Evolutionary conservation across 2,329 filamentous ascomycete genomes (phyloP), one percentile per base, ranked within the genome.

Genomic region (Fusarium longipes): DNA sequence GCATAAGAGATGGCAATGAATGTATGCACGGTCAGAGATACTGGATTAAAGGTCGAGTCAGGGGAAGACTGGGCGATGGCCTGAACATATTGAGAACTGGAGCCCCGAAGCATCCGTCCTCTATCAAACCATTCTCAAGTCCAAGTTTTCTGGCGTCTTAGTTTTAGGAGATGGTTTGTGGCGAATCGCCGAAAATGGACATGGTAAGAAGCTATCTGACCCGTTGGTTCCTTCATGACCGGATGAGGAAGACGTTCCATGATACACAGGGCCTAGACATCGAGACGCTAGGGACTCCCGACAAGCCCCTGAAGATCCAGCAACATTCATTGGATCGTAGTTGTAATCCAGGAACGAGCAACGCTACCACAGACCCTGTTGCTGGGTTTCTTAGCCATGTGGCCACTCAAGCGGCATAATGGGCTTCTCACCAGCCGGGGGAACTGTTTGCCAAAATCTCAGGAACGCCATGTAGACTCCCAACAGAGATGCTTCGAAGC

Each of bases 101-200:
- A 12, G 2, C 32, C 32, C 22, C 15, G 29, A 43, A 18, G 22
- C 40, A 39, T 47, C 25, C 20, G 20, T 36, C 27, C 18, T 22
- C 29, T 30, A 45, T 11, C 15, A 25, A n/a, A 25, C 8, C 15
- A 15, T 42, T 33, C 27, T 15, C 38, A 39, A 14, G 5, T n/a
- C 12, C 5, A 30, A 35, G n/a, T 32, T 29, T 11, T 17, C 15
- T 5, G 12, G 18, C n/a, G 18, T 22, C 22, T 43, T 30, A 10
- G 22, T 22, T 49, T 27, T 22, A 27, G 35, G 29, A 20, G 8
- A 39, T 61, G 57, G 52, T 39, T 69, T 42, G 40, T 58, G 57
- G 62, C 35, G 43, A 67, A 29, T 38, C 49, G 38, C 65, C 57
- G 57, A 67, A 52, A 67, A 63, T 33, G 57, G 62, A 27, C 7